A percentile compares a stretch with the other conserved stretches of the same genome.
These are phyloP conservation scores for Entrophospora sp. DNA, from an alignment of 192 early-diverging fungal species.

Conservation along the genomic window DNA sequence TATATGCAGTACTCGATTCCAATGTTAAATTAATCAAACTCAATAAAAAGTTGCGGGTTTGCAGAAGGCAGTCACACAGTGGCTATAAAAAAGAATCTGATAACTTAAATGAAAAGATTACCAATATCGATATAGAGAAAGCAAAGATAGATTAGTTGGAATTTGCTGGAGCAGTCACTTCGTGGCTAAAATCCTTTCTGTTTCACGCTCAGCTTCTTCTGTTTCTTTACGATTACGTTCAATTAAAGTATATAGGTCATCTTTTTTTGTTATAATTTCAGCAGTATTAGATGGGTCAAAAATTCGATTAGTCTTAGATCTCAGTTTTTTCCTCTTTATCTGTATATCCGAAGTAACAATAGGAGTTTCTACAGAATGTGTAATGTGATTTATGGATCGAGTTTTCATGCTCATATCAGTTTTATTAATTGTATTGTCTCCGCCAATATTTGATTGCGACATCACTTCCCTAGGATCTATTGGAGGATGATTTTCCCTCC, in stretches of 20 bases:
- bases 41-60: conserved; percentile 1
- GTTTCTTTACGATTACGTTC: background rate
- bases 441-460: too few relatives aligned
- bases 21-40: conserved; percentile 13
- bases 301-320: background rate
- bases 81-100: too few relatives aligned
- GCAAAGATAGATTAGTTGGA: too few relatives aligned
- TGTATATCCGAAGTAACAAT: background rate
- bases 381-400: too few relatives aligned
- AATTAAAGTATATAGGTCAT: background rate
- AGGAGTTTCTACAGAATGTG: background rate
- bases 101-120: too few relatives aligned
- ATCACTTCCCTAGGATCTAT: background rate
- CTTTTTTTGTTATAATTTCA: background rate
- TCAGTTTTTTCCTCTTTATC: background rate
- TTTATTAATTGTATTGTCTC: too few relatives aligned
- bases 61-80: background rate
- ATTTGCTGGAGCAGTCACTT: too few relatives aligned
- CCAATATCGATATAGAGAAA: too few relatives aligned
- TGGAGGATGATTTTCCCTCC: background rate
- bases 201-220: background rate
- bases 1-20: conserved; percentile 2
- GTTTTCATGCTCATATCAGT: background rate
- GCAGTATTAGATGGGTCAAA: background rate
- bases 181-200: background rate